Evolutionary conservation across 1,284 basidiomycete genomes (phyloP).

Genomic region (Rhodofomes roseus): DNA sequence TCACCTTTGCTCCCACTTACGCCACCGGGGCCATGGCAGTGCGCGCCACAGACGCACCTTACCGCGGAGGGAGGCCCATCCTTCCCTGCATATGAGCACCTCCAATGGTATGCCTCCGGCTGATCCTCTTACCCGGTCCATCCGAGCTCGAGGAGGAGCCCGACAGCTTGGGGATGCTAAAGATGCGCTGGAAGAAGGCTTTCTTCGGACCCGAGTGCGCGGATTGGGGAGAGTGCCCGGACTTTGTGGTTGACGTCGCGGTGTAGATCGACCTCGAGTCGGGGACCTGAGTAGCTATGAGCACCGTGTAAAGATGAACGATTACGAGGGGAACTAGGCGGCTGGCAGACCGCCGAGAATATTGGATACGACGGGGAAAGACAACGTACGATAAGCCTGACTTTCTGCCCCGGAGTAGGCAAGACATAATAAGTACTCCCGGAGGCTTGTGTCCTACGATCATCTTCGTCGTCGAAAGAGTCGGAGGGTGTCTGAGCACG

Average conservation of each 20-base stretch:
- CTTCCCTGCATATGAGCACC: conserved; percentile 18
- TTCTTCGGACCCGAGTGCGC: conserved; percentile 20
- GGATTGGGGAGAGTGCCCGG: conserved; percentile 19
- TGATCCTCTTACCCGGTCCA: conserved; percentile 25
- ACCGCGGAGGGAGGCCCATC: conserved; percentile 5
- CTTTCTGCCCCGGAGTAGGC: conserved; percentile 61
- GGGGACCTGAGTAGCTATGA: conserved; percentile 23
- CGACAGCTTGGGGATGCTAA: conserved; percentile 23
- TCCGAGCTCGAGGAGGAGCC: conserved; percentile 22
- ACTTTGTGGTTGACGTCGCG: conserved; percentile 21
- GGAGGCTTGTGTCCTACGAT: conserved; percentile 47
- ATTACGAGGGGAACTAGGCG: not conserved
- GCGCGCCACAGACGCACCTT: conserved; percentile 5
- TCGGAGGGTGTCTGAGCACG: conserved; percentile 17
- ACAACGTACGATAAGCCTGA: conserved; percentile 65
- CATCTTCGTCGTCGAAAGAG: conserved; percentile 27
- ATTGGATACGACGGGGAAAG: not conserved
- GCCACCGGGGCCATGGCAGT: conserved; percentile 2
- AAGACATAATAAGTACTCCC: conserved; percentile 72
- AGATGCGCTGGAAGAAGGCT: conserved; percentile 30
- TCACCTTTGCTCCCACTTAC: not conserved
- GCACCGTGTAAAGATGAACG: not conserved
- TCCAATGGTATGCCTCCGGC: conserved; percentile 26
- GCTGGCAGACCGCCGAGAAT: not conserved
- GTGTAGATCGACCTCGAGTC: conserved; percentile 24